Conservation (phyloP, 2,329 filamentous ascomycete genomes). For the Chaetomium strumarium region DNA sequence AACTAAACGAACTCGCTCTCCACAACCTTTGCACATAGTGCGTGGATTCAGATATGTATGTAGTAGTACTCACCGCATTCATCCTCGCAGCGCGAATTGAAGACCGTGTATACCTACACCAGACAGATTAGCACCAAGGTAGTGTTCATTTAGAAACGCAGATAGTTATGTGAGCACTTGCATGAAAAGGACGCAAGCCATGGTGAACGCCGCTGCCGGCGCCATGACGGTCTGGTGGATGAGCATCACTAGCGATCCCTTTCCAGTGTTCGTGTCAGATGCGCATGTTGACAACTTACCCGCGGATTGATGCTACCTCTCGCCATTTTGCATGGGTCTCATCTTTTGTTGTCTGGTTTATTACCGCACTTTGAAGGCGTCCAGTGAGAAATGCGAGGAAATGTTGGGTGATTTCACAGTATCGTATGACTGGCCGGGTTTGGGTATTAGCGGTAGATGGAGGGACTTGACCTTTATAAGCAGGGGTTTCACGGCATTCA, state of each 20-base stretch:
- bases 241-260: background rate
- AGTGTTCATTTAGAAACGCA: background rate
- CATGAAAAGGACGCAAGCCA: conserved; percentile 22
- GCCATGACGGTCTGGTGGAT: conserved; percentile 19
- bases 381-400: background rate
- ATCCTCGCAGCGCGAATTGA: conserved; percentile 21
- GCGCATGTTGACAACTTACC: background rate
- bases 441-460: too few species aligned
- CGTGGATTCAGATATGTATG: too few species aligned
- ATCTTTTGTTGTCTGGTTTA: background rate
- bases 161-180: background rate
- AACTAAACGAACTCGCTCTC: too few species aligned
- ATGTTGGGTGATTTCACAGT: too few species aligned
- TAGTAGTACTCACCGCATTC: conserved; percentile 23
- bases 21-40: too few species aligned
- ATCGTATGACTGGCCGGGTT: too few species aligned
- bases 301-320: conserved; percentile 6
- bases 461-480: too few species aligned
- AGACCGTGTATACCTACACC: conserved; percentile 19
- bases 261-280: background rate
- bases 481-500: too few species aligned
- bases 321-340: background rate
- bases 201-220: conserved; percentile 22
- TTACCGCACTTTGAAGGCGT: background rate
- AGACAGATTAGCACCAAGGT: background rate